phyloP scores from a whole-genome alignment of 164 flowering plant genomes.

The Nelumbo lutea region DNA sequence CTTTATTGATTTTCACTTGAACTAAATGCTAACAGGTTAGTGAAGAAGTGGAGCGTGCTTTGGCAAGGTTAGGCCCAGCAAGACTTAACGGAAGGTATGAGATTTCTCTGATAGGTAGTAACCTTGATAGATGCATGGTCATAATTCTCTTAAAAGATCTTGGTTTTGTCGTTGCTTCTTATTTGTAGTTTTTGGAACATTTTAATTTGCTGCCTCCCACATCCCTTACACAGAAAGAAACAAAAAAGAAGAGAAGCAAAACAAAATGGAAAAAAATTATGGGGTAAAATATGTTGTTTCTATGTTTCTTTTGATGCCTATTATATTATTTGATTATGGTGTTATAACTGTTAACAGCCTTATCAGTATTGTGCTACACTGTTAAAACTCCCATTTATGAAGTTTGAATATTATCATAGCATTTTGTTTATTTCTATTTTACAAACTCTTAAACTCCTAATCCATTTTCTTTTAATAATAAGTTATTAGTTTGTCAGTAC shows the following conservation, averaged over 20 bases:
- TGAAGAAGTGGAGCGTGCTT: conserved; percentile 95
- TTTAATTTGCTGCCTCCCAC: background rate
- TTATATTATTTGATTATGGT: no score
- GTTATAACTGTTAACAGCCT: no score
- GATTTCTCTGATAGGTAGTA: background rate
- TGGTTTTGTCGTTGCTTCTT: background rate
- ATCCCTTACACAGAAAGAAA: background rate
- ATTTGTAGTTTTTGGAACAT: background rate
- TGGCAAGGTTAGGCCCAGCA: conserved; percentile 73
- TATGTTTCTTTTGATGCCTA: no score
- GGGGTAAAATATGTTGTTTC: no score
- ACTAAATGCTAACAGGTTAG: conserved; percentile 55
- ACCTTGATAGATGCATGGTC: background rate
- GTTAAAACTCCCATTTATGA: no score
- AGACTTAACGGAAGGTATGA: conserved; percentile 61
- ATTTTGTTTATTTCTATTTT: no score
- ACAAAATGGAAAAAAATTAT: no score
- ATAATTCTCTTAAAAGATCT: background rate
- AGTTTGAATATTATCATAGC: no score
- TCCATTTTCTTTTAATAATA: no score
- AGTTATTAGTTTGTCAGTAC: no score
- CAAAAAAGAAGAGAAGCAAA: background rate
- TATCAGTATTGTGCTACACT: no score
- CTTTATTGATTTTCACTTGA: background rate
- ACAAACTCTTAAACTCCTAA: no score